Percentiles rank a stretch among this genome's conserved stretches.
Evolutionary conservation across 192 early-diverging fungal species (phyloP).

Genomic region (Spizellomyces sp.): DNA sequence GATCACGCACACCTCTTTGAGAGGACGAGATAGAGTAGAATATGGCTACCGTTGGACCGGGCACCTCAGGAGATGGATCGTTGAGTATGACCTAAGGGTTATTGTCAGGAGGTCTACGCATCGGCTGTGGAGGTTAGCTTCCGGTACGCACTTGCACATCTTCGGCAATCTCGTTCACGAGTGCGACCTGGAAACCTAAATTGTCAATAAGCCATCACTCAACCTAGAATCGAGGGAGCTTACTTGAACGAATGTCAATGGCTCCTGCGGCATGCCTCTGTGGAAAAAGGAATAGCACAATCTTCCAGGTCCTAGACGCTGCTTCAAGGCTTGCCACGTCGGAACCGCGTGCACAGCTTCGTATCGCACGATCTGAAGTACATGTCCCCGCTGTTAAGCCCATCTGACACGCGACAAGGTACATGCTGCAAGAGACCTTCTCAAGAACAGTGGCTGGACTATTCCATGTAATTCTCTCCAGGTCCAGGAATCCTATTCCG

Average conservation of each 20-base stretch:
- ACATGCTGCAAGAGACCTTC: constrained; percentile 57
- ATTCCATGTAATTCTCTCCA: constrained; percentile 84
- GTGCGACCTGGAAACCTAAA: constrained; percentile 51
- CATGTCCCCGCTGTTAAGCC: neutral
- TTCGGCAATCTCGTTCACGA: constrained; percentile 61
- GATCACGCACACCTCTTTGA: constrained; percentile 55
- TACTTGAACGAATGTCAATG: constrained; percentile 86
- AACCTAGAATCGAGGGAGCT: constrained; percentile 4
- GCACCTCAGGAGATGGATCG: constrained; percentile 46
- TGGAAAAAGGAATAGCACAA: constrained; percentile 87
- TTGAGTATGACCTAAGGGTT: constrained; percentile 55
- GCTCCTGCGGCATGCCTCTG: constrained; percentile 73
- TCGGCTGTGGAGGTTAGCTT: neutral
- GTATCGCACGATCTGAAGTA: constrained; percentile 69
- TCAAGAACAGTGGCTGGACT: constrained; percentile 79
- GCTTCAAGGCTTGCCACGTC: constrained; percentile 80
- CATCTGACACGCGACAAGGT: neutral
- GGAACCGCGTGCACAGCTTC: constrained; percentile 89
- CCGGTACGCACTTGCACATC: constrained; percentile 61
- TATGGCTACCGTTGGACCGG: constrained; percentile 68
- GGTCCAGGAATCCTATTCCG: constrained; percentile 68
- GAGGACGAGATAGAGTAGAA: constrained; percentile 93
- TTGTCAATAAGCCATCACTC: constrained; percentile 18
- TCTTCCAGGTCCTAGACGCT: constrained; percentile 70
- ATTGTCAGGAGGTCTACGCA: neutral